Evolutionary conservation across 1,139 yeast species (phyloP).

Genomic region (Schwanniomyces etchellsii): DNA sequence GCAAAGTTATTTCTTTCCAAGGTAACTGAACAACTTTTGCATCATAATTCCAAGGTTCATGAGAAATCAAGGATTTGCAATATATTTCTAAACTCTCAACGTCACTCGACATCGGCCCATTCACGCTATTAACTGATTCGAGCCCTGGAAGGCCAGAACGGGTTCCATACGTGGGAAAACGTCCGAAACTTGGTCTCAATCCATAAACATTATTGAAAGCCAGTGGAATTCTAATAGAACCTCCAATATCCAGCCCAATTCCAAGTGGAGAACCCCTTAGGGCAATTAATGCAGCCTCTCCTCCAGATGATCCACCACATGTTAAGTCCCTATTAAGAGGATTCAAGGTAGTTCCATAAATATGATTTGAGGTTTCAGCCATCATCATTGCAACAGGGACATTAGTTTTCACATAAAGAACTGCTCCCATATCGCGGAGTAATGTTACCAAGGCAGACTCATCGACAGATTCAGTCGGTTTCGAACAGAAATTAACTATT

Average conservation of each 20-base stretch:
- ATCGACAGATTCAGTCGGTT: slow-evolving; percentile 21
- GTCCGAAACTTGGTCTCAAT: slow-evolving; percentile 10
- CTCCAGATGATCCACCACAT: slow-evolving; percentile 59
- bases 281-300: slow-evolving; percentile 56
- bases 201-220: slow-evolving; percentile 13
- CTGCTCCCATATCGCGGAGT: slow-evolving; percentile 49
- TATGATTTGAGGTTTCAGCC: slow-evolving; percentile 39
- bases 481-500: slow-evolving; percentile 22
- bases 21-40: slow-evolving; percentile 13
- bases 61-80: slow-evolving; percentile 11
- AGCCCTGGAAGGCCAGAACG: slow-evolving; percentile 8
- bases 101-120: slow-evolving; percentile 28
- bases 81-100: slow-evolving; percentile 20
- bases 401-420: slow-evolving; percentile 51
- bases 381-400: slow-evolving; percentile 57
- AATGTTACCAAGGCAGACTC: slow-evolving; percentile 28
- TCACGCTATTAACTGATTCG: slow-evolving; percentile 18
- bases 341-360: slow-evolving; percentile 45
- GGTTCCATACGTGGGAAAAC: slow-evolving; percentile 9
- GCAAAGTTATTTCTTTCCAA: slow-evolving; percentile 15
- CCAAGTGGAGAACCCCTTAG: slow-evolving; percentile 46
- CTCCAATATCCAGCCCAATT: slow-evolving; percentile 17
- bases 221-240: slow-evolving; percentile 15
- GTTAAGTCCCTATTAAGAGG: slow-evolving; percentile 39
- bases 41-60: slow-evolving; percentile 14